phyloP scores from a whole-genome alignment of 2,329 filamentous ascomycete genomes.

The Cadophora malorum region DNA sequence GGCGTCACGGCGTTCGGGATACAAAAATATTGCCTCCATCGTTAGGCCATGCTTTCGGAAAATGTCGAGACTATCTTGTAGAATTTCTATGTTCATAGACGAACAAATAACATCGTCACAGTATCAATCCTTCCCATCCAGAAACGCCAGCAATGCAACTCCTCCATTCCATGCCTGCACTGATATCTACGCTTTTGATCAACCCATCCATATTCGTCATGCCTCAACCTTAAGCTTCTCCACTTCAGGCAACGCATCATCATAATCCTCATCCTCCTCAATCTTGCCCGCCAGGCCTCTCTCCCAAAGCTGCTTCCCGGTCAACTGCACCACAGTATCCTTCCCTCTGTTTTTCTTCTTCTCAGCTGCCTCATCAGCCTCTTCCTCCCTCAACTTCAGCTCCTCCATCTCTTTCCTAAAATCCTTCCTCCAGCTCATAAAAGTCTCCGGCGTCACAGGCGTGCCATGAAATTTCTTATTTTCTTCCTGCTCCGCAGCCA shows the following conservation, averaged over 20 bases:
- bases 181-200: conserved; percentile 30
- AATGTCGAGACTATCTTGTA: not conserved
- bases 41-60: not conserved
- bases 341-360: conserved; percentile 79
- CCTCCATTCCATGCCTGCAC: conserved; percentile 29
- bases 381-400: conserved; percentile 68
- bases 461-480: conserved; percentile 97
- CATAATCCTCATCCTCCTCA: conserved; percentile 71
- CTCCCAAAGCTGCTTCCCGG: conserved; percentile 81
- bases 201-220: not conserved
- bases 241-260: conserved; percentile 63
- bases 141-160: conserved; percentile 43
- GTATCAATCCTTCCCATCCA: conserved; percentile 2
- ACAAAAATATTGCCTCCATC: not conserved
- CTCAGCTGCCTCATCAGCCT: conserved; percentile 80
- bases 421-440: conserved; percentile 78
- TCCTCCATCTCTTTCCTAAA: conserved; percentile 86
- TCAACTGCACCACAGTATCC: conserved; percentile 72
- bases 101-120: conserved; percentile 8
- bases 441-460: conserved; percentile 84
- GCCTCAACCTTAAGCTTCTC: conserved; percentile 75
- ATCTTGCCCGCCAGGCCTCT: conserved; percentile 71
- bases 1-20: conserved; percentile 17
- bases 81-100: conserved; percentile 6
- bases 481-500: conserved; percentile 81